Conservation (phyloP, 2,329 filamentous ascomycete species). For the Trichocomaceae sp. region DNA sequence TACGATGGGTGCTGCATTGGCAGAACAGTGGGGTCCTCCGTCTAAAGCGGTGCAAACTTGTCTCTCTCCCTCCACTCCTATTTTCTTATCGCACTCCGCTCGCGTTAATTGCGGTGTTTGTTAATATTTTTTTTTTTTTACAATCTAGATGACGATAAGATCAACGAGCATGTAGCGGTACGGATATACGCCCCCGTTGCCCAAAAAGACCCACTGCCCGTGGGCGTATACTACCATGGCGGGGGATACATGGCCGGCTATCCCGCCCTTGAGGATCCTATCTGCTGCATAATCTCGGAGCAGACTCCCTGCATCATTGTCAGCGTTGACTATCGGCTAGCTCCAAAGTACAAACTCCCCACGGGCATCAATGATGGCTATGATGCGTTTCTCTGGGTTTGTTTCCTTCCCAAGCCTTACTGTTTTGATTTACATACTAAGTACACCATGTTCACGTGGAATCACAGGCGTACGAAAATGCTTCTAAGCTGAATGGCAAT, state of each 20-base stretch:
- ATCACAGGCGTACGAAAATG: slow-evolving; percentile 22
- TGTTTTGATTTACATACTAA: neutral
- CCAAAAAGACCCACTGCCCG: slow-evolving; percentile 19
- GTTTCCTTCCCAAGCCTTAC: neutral
- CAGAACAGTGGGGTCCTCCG: neutral
- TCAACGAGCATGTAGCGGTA: neutral
- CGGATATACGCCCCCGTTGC: neutral
- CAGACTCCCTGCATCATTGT: slow-evolving; percentile 27
- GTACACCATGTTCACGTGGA: no score
- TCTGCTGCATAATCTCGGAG: slow-evolving; percentile 27
- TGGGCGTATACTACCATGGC: slow-evolving; percentile 32
- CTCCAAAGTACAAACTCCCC: slow-evolving; percentile 19
- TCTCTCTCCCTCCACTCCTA: neutral
- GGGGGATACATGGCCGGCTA: slow-evolving; percentile 31
- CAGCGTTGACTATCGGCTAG: slow-evolving; percentile 28
- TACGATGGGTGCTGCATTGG: neutral
- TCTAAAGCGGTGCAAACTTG: neutral
- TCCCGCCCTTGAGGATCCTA: slow-evolving; percentile 30
- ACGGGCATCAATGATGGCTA: slow-evolving; percentile 26
- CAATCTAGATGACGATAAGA: neutral
- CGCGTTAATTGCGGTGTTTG: neutral
- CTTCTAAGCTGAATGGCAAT: slow-evolving; percentile 36
- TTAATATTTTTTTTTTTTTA: neutral
- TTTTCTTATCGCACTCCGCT: no score
- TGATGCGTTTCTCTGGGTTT: slow-evolving; percentile 30